Evolutionary conservation across 2,329 filamentous ascomycete species (phyloP).

Genomic region (Botryotinia narcissicola): DNA sequence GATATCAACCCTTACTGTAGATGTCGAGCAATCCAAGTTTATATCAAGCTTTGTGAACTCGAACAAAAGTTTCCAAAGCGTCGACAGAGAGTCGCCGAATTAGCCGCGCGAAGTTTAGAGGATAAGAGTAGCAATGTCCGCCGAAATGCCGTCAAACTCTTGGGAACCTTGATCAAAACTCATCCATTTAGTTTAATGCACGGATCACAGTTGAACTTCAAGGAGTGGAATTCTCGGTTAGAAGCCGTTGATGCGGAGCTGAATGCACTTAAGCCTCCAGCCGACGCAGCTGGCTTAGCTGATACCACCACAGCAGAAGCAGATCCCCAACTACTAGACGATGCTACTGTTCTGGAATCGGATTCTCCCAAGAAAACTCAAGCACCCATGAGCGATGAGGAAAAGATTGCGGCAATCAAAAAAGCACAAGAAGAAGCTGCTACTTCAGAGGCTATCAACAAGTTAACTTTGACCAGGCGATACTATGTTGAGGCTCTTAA

Average conservation of each 20-base stretch:
- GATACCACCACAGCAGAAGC: constrained; percentile 61
- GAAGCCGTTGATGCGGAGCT: constrained; percentile 82
- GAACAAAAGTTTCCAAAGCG: constrained; percentile 94
- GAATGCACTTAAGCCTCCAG: constrained; percentile 75
- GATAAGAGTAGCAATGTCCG: constrained; percentile 98
- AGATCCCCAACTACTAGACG: constrained; percentile 77
- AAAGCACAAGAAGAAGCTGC: constrained; percentile 85
- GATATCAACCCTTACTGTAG: constrained; percentile 97
- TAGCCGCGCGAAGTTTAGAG: constrained; percentile 84
- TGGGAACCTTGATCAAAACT: constrained; percentile 84
- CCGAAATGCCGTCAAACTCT: constrained; percentile 88
- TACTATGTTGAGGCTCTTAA: constrained; percentile 92
- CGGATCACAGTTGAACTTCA: constrained; percentile 77
- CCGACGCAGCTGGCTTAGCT: constrained; percentile 68
- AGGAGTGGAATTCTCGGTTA: constrained; percentile 81
- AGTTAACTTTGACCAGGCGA: constrained; percentile 80
- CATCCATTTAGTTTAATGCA: constrained; percentile 94
- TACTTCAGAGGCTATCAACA: constrained; percentile 82
- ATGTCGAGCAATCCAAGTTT: constrained; percentile 89
- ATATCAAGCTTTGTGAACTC: constrained; percentile 86
- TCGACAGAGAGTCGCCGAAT: constrained; percentile 79
- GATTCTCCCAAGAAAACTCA: constrained; percentile 59
- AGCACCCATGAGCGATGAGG: constrained; percentile 70
- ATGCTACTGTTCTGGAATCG: constrained; percentile 75
- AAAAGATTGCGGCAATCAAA: constrained; percentile 68